Evolutionary conservation across 2,329 filamentous ascomycete species (phyloP).

Genomic region (Stachybotrys echinatus): DNA sequence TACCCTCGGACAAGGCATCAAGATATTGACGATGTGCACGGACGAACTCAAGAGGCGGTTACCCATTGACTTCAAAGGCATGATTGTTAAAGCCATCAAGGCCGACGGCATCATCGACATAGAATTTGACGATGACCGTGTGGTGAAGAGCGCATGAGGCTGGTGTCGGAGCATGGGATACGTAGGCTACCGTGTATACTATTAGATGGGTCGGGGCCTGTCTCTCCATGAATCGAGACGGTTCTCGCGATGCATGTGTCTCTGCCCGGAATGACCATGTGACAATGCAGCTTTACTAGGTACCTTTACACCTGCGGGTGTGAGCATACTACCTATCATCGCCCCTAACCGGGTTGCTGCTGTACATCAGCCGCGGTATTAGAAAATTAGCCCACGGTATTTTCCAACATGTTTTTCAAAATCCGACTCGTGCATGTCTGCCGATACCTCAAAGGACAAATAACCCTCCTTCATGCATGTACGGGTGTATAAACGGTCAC

Average conservation of each 20-base stretch:
- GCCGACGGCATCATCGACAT: conserved; percentile 87
- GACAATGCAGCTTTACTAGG: too few species aligned
- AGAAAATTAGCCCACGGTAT: too few species aligned
- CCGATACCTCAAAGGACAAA: too few species aligned
- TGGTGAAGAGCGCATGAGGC: conserved; percentile 55
- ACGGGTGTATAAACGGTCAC: too few species aligned
- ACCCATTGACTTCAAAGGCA: conserved; percentile 98
- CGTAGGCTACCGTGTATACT: conserved; percentile 25
- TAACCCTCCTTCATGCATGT: too few species aligned
- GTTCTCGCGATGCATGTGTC: background rate
- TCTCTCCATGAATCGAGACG: conserved; percentile 9
- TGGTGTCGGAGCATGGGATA: conserved; percentile 3
- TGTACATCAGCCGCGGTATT: too few species aligned
- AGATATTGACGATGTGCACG: conserved; percentile 89
- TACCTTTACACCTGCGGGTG: too few species aligned
- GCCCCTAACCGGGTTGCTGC: too few species aligned
- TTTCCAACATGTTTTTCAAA: too few species aligned
- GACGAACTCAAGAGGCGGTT: conserved; percentile 95
- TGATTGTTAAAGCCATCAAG: conserved; percentile 88
- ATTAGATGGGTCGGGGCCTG: conserved; percentile 16
- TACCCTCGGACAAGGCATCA: conserved; percentile 79
- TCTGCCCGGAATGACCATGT: background rate
- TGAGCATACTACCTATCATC: too few species aligned
- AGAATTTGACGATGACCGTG: conserved; percentile 76
- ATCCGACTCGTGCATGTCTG: too few species aligned